Evolutionary conservation across 2,329 filamentous ascomycete species (phyloP).

Genomic region (Lachnum nothofagi): DNA sequence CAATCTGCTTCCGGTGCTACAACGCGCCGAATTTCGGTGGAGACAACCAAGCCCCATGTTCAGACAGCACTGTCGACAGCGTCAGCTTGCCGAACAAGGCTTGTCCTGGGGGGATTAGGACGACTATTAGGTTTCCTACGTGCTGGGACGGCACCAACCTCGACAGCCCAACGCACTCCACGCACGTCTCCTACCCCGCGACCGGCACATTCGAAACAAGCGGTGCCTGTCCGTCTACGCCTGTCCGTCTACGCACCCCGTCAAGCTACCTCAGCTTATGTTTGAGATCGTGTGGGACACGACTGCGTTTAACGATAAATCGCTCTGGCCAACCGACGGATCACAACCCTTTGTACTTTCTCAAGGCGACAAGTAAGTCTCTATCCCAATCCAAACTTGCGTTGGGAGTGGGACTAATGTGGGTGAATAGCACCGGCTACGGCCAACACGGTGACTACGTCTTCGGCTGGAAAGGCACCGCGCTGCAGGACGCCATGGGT

Average conservation of each 20-base stretch:
- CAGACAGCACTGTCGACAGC: slow-evolving; percentile 8
- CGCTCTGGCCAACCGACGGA: slow-evolving; percentile 41
- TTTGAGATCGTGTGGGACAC: slow-evolving; percentile 46
- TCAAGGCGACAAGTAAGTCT: slow-evolving; percentile 34
- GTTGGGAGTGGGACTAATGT: background rate
- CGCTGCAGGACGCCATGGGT: slow-evolving; percentile 46
- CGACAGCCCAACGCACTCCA: slow-evolving; percentile 3
- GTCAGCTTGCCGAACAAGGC: slow-evolving; percentile 7
- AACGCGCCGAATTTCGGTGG: slow-evolving; percentile 8
- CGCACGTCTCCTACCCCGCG: slow-evolving; percentile 23
- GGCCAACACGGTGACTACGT: slow-evolving; percentile 49
- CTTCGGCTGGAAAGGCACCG: slow-evolving; percentile 46
- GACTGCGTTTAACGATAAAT: slow-evolving; percentile 38
- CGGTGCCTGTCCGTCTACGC: slow-evolving; percentile 24
- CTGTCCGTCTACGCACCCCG: slow-evolving; percentile 35
- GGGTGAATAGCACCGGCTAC: slow-evolving; percentile 33
- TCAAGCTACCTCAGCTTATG: slow-evolving; percentile 46
- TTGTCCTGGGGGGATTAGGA: slow-evolving; percentile 7
- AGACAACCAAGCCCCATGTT: slow-evolving; percentile 7
- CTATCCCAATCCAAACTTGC: background rate
- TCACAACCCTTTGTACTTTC: slow-evolving; percentile 41
- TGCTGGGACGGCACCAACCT: slow-evolving; percentile 7
- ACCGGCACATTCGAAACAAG: slow-evolving; percentile 9
- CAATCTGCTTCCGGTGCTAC: slow-evolving; percentile 12
- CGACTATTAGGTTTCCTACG: slow-evolving; percentile 10